phyloP scores from a whole-genome alignment of 495 filamentous ascomycete genomes.

The Penicillium simplicissimum region DNA sequence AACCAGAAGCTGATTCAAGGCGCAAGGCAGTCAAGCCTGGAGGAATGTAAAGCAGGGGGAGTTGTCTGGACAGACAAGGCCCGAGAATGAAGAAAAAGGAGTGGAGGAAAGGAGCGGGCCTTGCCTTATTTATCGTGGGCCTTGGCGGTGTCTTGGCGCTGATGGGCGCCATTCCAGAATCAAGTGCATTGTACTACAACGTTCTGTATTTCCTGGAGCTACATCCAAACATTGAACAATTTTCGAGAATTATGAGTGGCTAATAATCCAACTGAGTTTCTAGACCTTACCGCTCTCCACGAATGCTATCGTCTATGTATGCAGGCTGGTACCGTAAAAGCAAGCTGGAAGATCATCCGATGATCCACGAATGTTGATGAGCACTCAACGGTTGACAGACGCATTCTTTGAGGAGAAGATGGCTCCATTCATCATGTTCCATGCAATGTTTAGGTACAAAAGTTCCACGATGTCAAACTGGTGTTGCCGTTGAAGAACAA shows the following conservation, averaged over 20 bases:
- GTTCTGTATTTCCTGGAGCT: not conserved
- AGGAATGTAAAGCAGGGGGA: not conserved
- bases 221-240: not conserved
- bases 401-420: constrained; percentile 7
- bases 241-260: not conserved
- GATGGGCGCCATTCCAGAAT: not conserved
- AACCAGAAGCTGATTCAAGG: constrained; percentile 28
- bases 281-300: not conserved
- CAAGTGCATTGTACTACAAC: not conserved
- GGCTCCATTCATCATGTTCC: constrained; percentile 17
- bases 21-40: constrained; percentile 15
- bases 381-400: constrained; percentile 2
- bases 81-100: not conserved
- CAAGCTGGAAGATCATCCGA: constrained; percentile 1
- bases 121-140: constrained; percentile 17
- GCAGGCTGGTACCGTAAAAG: not conserved
- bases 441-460: not conserved
- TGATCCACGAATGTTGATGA: constrained; percentile 18
- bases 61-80: constrained; percentile 5
- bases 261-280: not conserved
- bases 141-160: constrained; percentile 16
- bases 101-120: constrained; percentile 8
- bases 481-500: not conserved
- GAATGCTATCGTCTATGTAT: not conserved
- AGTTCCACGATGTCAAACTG: not conserved